Evolutionary conservation across 768 basidiomycete species (phyloP).

Genomic region (Termitomyces sp.): DNA sequence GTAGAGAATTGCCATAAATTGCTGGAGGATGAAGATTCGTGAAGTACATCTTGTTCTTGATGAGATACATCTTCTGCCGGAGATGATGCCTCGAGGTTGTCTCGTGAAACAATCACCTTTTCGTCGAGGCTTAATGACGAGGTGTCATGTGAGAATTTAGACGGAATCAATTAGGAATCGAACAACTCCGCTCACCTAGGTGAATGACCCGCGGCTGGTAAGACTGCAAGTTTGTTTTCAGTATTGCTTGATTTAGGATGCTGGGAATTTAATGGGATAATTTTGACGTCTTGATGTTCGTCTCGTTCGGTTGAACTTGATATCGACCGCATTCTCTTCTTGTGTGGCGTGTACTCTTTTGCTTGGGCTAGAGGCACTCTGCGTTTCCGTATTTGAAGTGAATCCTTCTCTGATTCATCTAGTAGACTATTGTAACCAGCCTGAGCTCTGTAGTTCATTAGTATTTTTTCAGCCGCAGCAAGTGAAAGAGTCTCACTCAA

Average conservation of each 20-base stretch:
- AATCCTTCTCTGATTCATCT: neutral
- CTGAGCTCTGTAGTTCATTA: neutral
- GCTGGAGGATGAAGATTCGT: neutral
- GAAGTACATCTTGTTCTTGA: neutral
- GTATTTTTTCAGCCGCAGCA: neutral
- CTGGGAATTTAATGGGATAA: neutral
- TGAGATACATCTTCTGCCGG: neutral
- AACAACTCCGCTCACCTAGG: neutral
- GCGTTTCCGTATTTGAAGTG: conserved; percentile 7
- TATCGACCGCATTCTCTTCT: neutral
- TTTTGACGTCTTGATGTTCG: neutral
- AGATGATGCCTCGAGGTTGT: neutral
- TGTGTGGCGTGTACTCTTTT: neutral
- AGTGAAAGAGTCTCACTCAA: neutral
- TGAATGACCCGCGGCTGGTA: neutral
- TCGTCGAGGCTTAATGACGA: neutral
- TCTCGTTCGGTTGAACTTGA: neutral
- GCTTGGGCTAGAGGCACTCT: neutral
- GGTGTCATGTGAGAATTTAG: neutral
- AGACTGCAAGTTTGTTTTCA: neutral
- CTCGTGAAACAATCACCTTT: neutral
- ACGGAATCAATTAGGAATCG: neutral
- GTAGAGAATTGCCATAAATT: neutral
- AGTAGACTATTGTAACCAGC: neutral
- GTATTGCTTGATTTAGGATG: neutral